A percentile compares a stretch with the other conserved stretches of the same genome.
phyloP scores from a whole-genome alignment of 2,329 filamentous ascomycete species.

The Botrytis medusae region DNA sequence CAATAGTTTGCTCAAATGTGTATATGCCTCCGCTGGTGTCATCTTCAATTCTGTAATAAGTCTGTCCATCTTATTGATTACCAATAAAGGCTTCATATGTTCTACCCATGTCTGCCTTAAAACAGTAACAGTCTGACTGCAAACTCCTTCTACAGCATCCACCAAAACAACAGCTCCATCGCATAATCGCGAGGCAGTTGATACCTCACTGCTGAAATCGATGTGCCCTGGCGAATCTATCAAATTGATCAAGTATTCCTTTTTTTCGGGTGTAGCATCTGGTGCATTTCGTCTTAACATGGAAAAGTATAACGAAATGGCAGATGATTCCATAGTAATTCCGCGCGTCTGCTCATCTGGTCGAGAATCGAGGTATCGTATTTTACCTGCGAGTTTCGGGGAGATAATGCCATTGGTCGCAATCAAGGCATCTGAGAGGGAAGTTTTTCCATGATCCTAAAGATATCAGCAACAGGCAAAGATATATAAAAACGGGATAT shows the following conservation, averaged over 20 bases:
- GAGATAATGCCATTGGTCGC: slow-evolving; percentile 99
- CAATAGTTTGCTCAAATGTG: slow-evolving; percentile 82
- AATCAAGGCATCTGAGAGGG: slow-evolving; percentile 90
- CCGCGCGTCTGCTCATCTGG: slow-evolving; percentile 94
- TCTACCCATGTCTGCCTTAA: slow-evolving; percentile 93
- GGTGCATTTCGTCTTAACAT: slow-evolving; percentile 74
- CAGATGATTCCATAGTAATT: slow-evolving; percentile 99
- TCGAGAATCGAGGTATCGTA: slow-evolving; percentile 93
- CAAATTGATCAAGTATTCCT: slow-evolving; percentile 93
- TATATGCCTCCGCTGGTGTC: slow-evolving; percentile 85
- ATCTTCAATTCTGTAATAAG: slow-evolving; percentile 93
- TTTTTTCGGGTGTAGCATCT: slow-evolving; percentile 67
- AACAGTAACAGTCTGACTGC: slow-evolving; percentile 97
- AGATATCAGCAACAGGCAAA: neutral
- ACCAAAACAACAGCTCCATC: slow-evolving; percentile 94
- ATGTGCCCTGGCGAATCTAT: slow-evolving; percentile 99
- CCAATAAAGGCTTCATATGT: slow-evolving; percentile 88
- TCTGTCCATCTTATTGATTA: slow-evolving; percentile 98
- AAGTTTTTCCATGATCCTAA: slow-evolving; percentile 95
- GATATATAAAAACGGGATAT: neutral
- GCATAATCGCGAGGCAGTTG: slow-evolving; percentile 88
- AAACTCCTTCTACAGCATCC: slow-evolving; percentile 96
- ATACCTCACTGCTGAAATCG: slow-evolving; percentile 97
- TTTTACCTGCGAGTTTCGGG: slow-evolving; percentile 94
- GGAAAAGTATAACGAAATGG: slow-evolving; percentile 94